Conservation (phyloP, 2,329 filamentous ascomycete genomes). For the Xylariaceae sp. region DNA sequence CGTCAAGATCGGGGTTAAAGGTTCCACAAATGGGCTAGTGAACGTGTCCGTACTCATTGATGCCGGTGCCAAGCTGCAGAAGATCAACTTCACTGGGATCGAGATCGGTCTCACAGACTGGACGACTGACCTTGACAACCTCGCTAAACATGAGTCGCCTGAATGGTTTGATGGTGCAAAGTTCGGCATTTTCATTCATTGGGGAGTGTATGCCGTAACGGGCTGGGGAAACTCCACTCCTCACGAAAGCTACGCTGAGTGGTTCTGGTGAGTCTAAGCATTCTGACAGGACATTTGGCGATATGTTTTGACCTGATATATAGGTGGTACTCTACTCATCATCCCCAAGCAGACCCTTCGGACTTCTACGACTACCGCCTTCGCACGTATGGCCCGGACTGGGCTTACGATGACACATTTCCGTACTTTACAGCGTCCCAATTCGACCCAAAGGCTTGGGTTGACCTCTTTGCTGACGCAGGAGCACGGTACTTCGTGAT, state of each 20-base stretch:
- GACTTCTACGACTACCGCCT: slow-evolving; percentile 56
- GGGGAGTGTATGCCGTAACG: slow-evolving; percentile 61
- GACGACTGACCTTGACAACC: slow-evolving; percentile 43
- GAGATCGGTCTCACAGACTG: slow-evolving; percentile 46
- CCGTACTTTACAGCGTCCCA: slow-evolving; percentile 56
- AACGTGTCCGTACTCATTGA: slow-evolving; percentile 33
- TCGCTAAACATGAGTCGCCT: slow-evolving; percentile 50
- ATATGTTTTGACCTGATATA: slow-evolving; percentile 1
- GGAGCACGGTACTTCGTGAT: slow-evolving; percentile 53
- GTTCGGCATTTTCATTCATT: slow-evolving; percentile 66
- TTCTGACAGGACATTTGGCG: background rate
- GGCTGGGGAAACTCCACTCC: slow-evolving; percentile 57
- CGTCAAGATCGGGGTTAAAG: slow-evolving; percentile 45
- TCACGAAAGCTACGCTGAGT: slow-evolving; percentile 51
- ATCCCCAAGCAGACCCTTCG: slow-evolving; percentile 49
- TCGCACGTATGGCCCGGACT: slow-evolving; percentile 55
- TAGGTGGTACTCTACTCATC: slow-evolving; percentile 44
- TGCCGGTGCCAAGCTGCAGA: slow-evolving; percentile 21
- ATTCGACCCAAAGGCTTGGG: slow-evolving; percentile 55
- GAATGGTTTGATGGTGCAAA: slow-evolving; percentile 62
- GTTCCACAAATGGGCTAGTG: slow-evolving; percentile 32
- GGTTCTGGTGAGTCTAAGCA: slow-evolving; percentile 54
- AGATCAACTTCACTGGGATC: slow-evolving; percentile 16
- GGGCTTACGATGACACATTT: slow-evolving; percentile 63
- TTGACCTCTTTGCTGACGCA: slow-evolving; percentile 45